phyloP scores from a whole-genome alignment of 2,329 filamentous ascomycete species.

The Cladophialophora exuberans region DNA sequence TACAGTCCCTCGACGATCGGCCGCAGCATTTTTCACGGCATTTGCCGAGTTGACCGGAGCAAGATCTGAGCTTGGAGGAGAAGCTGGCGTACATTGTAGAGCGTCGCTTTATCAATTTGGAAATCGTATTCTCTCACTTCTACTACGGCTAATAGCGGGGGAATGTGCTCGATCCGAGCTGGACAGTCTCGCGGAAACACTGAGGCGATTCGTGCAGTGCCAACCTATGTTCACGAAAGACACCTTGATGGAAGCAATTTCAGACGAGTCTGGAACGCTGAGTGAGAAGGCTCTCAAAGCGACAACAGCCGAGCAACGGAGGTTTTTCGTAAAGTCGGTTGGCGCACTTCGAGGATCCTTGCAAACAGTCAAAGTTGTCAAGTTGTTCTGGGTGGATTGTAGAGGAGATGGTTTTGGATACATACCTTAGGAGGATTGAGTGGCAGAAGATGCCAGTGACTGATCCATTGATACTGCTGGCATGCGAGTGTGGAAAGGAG shows the following conservation, averaged over 20 bases:
- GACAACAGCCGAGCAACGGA: conserved; percentile 42
- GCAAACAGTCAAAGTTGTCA: conserved; percentile 44
- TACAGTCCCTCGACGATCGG: conserved; percentile 51
- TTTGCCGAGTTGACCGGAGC: conserved; percentile 39
- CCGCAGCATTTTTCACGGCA: conserved; percentile 48
- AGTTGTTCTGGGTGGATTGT: conserved; percentile 49
- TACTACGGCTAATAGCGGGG: conserved; percentile 47
- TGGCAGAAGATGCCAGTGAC: background rate
- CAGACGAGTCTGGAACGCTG: conserved; percentile 35
- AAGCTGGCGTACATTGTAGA: conserved; percentile 21
- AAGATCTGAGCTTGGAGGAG: conserved; percentile 9
- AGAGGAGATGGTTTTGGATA: conserved; percentile 40
- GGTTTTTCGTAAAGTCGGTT: conserved; percentile 46
- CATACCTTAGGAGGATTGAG: conserved; percentile 11
- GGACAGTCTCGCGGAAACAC: conserved; percentile 45
- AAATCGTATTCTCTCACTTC: conserved; percentile 43
- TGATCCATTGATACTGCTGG: no score
- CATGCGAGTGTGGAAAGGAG: no score
- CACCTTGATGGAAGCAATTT: conserved; percentile 42
- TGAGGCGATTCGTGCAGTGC: conserved; percentile 47
- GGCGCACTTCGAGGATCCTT: conserved; percentile 43
- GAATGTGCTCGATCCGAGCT: conserved; percentile 51
- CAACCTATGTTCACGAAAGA: conserved; percentile 44
- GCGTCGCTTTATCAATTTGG: conserved; percentile 38
- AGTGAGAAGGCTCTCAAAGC: conserved; percentile 28